A percentile compares a stretch with the other conserved stretches of the same genome.
Conservation (phyloP, 768 basidiomycete genomes). For the Holtermannia corniformis region DNA sequence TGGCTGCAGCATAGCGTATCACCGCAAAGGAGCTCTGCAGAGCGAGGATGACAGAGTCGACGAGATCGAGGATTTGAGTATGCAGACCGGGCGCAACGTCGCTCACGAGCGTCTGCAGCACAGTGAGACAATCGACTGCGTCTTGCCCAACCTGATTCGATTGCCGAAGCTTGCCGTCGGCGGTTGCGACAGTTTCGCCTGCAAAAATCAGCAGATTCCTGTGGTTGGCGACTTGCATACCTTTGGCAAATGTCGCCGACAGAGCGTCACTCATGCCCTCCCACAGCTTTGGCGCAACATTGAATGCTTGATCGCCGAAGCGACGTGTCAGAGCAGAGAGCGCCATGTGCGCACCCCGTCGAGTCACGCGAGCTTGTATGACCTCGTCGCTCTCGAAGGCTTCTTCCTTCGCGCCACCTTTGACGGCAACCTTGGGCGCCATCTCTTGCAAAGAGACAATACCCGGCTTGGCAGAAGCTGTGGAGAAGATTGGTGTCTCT, state of each 20-base stretch:
- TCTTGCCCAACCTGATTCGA: constrained; percentile 21
- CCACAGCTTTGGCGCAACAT: constrained; percentile 89
- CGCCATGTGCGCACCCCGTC: constrained; percentile 76
- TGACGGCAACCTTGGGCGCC: constrained; percentile 9
- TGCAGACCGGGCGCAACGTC: constrained; percentile 63
- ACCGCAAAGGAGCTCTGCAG: constrained; percentile 82
- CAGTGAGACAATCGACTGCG: constrained; percentile 80
- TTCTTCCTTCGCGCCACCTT: constrained; percentile 13
- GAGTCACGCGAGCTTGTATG: constrained; percentile 58
- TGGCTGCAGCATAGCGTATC: constrained; percentile 75
- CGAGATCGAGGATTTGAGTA: constrained; percentile 57
- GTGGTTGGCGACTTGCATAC: constrained; percentile 45
- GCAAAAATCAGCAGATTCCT: background rate
- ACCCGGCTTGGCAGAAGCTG: constrained; percentile 47
- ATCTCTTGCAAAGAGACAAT: constrained; percentile 59
- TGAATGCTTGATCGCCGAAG: constrained; percentile 64
- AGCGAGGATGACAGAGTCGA: constrained; percentile 66
- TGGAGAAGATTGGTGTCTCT: constrained; percentile 79
- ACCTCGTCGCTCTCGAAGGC: constrained; percentile 48
- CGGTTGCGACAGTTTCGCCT: constrained; percentile 1
- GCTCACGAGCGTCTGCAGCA: constrained; percentile 70
- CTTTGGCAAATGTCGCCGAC: constrained; percentile 55
- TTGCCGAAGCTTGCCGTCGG: constrained; percentile 4
- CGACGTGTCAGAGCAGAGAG: constrained; percentile 65
- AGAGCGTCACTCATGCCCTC: constrained; percentile 77